Evolutionary conservation across 768 basidiomycete species (phyloP).

Genomic region (Phanerochaete sordida): DNA sequence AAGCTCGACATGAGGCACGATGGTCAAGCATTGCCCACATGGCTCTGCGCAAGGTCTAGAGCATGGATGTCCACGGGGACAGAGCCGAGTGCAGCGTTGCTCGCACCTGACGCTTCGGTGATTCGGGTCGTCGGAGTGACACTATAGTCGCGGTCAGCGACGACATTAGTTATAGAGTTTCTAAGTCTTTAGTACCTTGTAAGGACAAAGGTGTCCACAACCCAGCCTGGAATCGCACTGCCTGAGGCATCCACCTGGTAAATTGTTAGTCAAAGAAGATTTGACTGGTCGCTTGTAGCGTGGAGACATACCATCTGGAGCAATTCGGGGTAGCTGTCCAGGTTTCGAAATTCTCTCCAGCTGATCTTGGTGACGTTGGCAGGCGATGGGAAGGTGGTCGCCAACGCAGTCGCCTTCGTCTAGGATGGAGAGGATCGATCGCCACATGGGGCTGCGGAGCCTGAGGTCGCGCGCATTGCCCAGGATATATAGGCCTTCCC

Average conservation of each 20-base stretch:
- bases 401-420: constrained; percentile 45
- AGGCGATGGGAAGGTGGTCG: constrained; percentile 50
- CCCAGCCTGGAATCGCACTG: constrained; percentile 47
- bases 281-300: not conserved
- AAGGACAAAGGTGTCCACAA: constrained; percentile 67
- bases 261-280: not conserved
- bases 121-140: constrained; percentile 60
- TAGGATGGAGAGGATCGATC: constrained; percentile 49
- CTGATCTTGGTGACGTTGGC: constrained; percentile 48
- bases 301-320: constrained; percentile 28
- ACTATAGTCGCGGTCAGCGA: not conserved
- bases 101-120: constrained; percentile 43
- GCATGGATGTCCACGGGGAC: constrained; percentile 58
- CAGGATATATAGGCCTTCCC: constrained; percentile 69
- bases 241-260: constrained; percentile 58
- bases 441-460: constrained; percentile 53
- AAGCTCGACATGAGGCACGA: constrained; percentile 40
- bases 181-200: constrained; percentile 37
- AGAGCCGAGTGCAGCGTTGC: constrained; percentile 46
- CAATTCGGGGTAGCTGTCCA: constrained; percentile 43
- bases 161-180: too few relatives aligned
- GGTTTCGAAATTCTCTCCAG: constrained; percentile 43
- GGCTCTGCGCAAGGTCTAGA: constrained; percentile 42
- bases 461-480: constrained; percentile 60
- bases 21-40: constrained; percentile 53